phyloP scores from a whole-genome alignment of 78 protist species.

The Andalucia godoyi region DNA sequence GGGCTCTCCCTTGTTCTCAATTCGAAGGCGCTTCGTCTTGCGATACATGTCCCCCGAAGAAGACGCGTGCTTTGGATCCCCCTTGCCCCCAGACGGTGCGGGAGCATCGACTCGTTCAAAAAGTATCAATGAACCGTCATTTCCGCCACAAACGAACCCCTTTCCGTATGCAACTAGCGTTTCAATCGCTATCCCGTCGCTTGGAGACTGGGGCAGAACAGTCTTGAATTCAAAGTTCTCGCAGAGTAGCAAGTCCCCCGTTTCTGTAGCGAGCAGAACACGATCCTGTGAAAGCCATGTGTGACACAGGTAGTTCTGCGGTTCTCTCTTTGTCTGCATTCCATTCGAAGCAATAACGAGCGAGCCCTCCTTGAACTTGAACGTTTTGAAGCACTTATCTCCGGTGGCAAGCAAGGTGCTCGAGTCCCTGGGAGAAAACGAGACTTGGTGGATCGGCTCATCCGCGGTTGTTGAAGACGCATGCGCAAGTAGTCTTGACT shows the following conservation, averaged over 20 bases:
- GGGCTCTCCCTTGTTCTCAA: constrained; percentile 1
- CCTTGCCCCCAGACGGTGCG: too few species aligned
- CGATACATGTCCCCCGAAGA: neutral
- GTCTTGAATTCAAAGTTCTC: constrained; percentile 20
- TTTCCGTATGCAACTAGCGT: neutral
- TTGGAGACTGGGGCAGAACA: neutral
- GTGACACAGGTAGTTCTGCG: constrained; percentile 33
- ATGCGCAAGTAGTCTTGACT: neutral
- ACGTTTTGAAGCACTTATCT: constrained; percentile 16
- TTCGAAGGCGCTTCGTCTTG: neutral
- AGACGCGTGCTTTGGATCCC: too few species aligned
- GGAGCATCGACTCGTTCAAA: constrained; percentile 33
- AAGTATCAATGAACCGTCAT: constrained; percentile 3
- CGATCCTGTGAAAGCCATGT: constrained; percentile 46
- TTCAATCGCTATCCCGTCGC: constrained; percentile 14
- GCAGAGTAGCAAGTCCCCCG: constrained; percentile 34
- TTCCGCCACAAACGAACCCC: constrained; percentile 39
- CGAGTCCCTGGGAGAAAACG: constrained; percentile 28
- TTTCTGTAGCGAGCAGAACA: constrained; percentile 23
- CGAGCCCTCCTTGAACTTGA: constrained; percentile 3
- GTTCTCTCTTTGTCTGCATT: neutral
- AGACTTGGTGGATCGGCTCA: constrained; percentile 10
- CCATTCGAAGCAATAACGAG: constrained; percentile 12
- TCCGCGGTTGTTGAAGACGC: neutral
- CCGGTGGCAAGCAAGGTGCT: constrained; percentile 32